Base-by-base conservation (phyloP, 2,329 filamentous ascomycete genomes). In the Cordyceps pruinosa region DNA sequence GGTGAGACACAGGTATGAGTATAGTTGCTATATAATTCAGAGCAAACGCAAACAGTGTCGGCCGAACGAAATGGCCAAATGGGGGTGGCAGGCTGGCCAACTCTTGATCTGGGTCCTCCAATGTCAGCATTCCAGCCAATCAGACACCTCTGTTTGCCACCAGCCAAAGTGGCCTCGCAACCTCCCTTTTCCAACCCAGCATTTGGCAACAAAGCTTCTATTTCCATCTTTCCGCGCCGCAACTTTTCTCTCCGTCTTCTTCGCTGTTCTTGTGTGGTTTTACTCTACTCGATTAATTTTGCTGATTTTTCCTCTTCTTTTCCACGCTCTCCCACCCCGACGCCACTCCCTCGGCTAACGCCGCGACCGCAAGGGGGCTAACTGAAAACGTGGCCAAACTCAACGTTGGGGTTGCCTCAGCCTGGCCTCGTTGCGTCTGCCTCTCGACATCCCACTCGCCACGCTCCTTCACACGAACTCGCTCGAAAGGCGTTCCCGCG, bases 401-500 rank as follows among this genome's bases (percentile, higher is more conserved):
- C 44, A 56, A 56, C 25, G 32, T 41, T 48, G 23, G 41, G n/a
- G 51, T 4, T 17, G 21, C 51, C 17, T 41, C 15, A 28, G 51
- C 19, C 25, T 41, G 5, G 21, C 26, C 13, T 25, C 49, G 32
- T 32, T 49, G 37, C 35, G 25, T 34, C 19, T 26, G 35, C 19
- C 32, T 19, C 15, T 56, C 34, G 34, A 53, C 23, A 19, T 41
- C 13, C n/a, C 42, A 13, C 13, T n/a, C 41, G 21, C 32, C 42
- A 32, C 52, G 23, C 44, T 56, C 52, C 44, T 48, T 56, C 25
- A 19, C n/a, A 30, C n/a, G n/a, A 3, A 37, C 42, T 32, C 23
- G n/a, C 25, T 37, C 8, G 52, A 56, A 56, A 56, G 52, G 44
- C 52, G 25, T 30, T n/a, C 28, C 63, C 64, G 69, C 69, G 71